These are phyloP conservation scores for Podospora didyma DNA, from an alignment of 495 filamentous ascomycete genomes.

Conservation along the genomic window DNA sequence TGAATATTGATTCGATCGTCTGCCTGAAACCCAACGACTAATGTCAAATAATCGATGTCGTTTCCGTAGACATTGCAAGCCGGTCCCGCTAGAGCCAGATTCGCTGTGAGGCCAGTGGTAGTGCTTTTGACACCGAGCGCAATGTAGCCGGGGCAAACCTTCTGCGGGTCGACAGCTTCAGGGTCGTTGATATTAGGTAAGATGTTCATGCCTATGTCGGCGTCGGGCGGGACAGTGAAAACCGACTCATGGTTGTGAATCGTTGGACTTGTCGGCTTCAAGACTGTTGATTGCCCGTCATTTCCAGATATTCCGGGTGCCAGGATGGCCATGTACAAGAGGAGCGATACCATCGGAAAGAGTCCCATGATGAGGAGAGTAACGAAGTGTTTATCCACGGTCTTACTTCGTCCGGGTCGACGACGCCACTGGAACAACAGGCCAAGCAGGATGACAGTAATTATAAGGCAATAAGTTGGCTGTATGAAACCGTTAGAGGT, in stretches of 20 bases:
- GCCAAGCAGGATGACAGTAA: neutral
- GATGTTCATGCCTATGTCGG: constrained; percentile 53
- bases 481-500: neutral
- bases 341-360: constrained; percentile 12
- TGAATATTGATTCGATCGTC: constrained; percentile 70
- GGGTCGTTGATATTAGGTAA: constrained; percentile 73
- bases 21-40: constrained; percentile 70
- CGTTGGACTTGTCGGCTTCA: neutral
- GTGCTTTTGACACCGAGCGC: constrained; percentile 56
- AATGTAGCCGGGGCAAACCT: constrained; percentile 71
- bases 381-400: neutral
- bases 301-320: neutral
- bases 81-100: constrained; percentile 60
- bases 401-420: neutral
- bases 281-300: neutral
- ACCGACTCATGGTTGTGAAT: constrained; percentile 5
- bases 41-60: constrained; percentile 59
- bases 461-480: no score
- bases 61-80: constrained; percentile 71
- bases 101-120: constrained; percentile 51
- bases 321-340: constrained; percentile 11
- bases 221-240: constrained; percentile 48
- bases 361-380: constrained; percentile 16
- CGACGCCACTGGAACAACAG: neutral
- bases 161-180: constrained; percentile 65